Base-by-base conservation (phyloP, 1,139 yeast genomes). In the Candida albicans region DNA sequence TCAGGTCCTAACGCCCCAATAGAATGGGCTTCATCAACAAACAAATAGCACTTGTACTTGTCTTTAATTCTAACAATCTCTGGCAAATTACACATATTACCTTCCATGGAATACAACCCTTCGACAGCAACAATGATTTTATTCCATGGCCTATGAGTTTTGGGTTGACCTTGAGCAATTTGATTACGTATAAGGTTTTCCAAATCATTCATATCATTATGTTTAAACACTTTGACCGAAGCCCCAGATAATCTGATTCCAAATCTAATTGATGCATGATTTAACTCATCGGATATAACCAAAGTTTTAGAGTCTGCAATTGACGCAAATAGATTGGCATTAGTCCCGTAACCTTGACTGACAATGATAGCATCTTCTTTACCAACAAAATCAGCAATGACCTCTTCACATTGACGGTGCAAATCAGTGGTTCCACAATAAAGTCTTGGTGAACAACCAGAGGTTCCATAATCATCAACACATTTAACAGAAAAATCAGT, bases 71-170 rank as follows among this genome's bases (percentile, higher is more conserved):
- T 85, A 34, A 93, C 75, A 42, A 93, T 64, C 50, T 68, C 77
- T 9, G 98, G 97, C 55, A 93, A 74, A 61, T 93, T 86, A 63
- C 90, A 83, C 81, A 90, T 75, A 51, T 95, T 90, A 55, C 99
- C 99, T 68, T 93, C 99, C 99, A 93, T 93, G 14, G 97, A 88
- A 62, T 88, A 93, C 53, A 93, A 75, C 41, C 99, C 99, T 72
- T 93, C 99, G 38, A 93, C 95, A 44, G 95, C 95, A 54, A 93
- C 81, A 52, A 95, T 67, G 50, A 93, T 93, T 67, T 93, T 95
- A 56, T 84, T 84, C 99, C 99, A 93, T 4, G 99, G 99, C 53
- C 98, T 86, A 63, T 91, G 97, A 15, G 95, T 83, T 62, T 89
- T 87, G 43, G 98, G 95, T 70, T 93, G 99, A 48, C 99, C 99